These are phyloP conservation scores for Cylindrotheca closterium DNA, from an alignment of 108 stramenopile genomes.

Conservation along the genomic window DNA sequence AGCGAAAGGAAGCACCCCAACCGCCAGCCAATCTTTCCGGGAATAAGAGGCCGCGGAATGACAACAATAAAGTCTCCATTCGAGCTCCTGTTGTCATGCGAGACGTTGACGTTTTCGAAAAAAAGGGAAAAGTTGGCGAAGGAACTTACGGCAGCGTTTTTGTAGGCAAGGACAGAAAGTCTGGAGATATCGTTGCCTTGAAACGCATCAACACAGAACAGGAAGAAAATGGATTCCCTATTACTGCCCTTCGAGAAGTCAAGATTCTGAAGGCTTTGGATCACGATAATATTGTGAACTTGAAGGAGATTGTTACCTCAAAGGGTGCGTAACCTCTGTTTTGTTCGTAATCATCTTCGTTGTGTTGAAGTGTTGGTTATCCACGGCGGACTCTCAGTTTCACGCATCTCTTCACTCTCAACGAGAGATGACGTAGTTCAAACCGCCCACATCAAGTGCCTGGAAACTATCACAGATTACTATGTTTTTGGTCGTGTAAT, in stretches of 20 bases:
- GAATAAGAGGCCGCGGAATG: not conserved
- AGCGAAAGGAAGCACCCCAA: slow-evolving; percentile 1
- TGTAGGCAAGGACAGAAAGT: slow-evolving; percentile 65
- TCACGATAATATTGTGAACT: slow-evolving; percentile 83
- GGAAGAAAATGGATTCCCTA: slow-evolving; percentile 92
- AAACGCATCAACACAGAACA: slow-evolving; percentile 91
- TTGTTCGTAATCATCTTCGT: not conserved
- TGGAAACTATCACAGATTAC: slow-evolving; percentile 59
- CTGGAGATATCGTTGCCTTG: slow-evolving; percentile 84
- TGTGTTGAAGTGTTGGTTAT: no score
- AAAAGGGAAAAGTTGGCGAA: slow-evolving; percentile 78
- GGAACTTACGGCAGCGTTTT: slow-evolving; percentile 90
- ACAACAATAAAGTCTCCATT: slow-evolving; percentile 41
- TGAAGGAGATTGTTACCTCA: slow-evolving; percentile 92
- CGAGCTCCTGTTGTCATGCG: slow-evolving; percentile 66
- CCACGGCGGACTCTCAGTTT: slow-evolving; percentile 66
- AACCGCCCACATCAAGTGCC: slow-evolving; percentile 70
- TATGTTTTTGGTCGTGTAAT: slow-evolving; percentile 29
- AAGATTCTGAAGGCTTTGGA: slow-evolving; percentile 89
- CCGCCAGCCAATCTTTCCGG: not conserved
- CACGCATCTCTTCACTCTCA: slow-evolving; percentile 53
- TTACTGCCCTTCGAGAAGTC: slow-evolving; percentile 93
- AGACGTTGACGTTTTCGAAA: slow-evolving; percentile 80
- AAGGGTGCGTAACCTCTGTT: slow-evolving; percentile 63
- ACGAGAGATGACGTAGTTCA: slow-evolving; percentile 79